Evolutionary conservation across 2,329 filamentous ascomycete species (phyloP).

Genomic region (Diaporthe aspalathi): DNA sequence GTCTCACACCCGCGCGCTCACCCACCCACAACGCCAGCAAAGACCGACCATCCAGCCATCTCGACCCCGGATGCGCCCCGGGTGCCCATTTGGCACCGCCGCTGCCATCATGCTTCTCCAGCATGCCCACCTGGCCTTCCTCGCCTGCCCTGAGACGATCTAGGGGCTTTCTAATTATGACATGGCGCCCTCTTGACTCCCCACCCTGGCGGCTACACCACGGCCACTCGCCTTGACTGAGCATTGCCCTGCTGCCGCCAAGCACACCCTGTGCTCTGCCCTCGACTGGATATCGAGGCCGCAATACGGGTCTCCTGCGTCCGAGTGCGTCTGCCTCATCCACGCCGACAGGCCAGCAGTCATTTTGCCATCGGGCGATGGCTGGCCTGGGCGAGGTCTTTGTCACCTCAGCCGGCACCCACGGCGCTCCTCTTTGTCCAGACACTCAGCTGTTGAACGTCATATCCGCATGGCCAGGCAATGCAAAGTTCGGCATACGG

Average conservation of each 20-base stretch:
- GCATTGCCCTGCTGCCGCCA: conserved; percentile 36
- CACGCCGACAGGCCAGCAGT: conserved; percentile 27
- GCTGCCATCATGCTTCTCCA: neutral
- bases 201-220: conserved; percentile 34
- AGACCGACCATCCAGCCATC: neutral
- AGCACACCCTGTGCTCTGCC: conserved; percentile 5
- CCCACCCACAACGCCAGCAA: conserved; percentile 1
- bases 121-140: neutral
- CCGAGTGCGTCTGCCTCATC: conserved; percentile 27
- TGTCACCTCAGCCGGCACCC: conserved; percentile 30
- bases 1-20: conserved; percentile 30
- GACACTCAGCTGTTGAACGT: conserved; percentile 20
- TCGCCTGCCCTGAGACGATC: conserved; percentile 29
- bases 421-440: conserved; percentile 29
- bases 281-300: conserved; percentile 28
- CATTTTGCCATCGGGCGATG: conserved; percentile 19
- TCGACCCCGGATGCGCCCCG: conserved; percentile 26
- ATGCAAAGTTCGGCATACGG: neutral
- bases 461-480: conserved; percentile 28
- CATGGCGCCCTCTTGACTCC: conserved; percentile 23
- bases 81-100: conserved; percentile 1
- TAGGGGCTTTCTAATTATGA: conserved; percentile 26
- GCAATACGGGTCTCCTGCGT: conserved; percentile 22
- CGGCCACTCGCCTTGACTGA: conserved; percentile 38
- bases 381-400: conserved; percentile 21